Evolutionary conservation across 2,329 filamentous ascomycete genomes (phyloP), one percentile per base, ranked within the genome.

Genomic region (Orbilia oligospora): DNA sequence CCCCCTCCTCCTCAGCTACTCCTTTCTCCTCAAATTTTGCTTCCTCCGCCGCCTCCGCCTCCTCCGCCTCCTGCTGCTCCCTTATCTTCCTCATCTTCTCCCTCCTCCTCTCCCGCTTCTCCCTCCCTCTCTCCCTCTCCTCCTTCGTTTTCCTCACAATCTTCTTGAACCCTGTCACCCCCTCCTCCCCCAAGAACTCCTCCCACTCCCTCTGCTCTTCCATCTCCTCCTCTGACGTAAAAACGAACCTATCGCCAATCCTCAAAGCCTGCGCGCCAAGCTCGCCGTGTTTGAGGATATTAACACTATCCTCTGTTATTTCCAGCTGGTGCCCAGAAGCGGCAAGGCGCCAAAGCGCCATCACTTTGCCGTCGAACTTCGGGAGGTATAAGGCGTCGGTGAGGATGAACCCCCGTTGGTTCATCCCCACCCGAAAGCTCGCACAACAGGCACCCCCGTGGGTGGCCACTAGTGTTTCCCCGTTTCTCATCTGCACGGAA

Each of bases 311-410:
- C 3, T 24, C 67, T 0, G 8, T 8, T 12, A 77, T 51, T n/a
- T 33, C 48, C 6, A 76, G 53, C 36, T 71, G 41, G 24, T 46
- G 49, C 0, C 58, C 58, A 9, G 49, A 48, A 6, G 33, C 51
- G 0, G 58, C 38, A 24, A 77, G 14, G 20, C 38, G 41, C 5
- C 41, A 30, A 4, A 77, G 41, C 3, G 66, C 36, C 12, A 77
- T 63, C 0, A 67, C 72, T 18, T 67, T 77, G 16, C 72, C 67
- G 2, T 77, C 58, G 30, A 77, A 77, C 18, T 48, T 16, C 2
- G 72, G 58, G 12, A 71, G n/a, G n/a, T 77, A 71, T 0, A 77
- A 61, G 20, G 41, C 33, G 4, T 67, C 20, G 12, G 16, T 20
- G 12, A 76, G n/a, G 14, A 36, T 67, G 4, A 77, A 46, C 22